Percentiles rank a stretch among this genome's conserved stretches.
phyloP scores from a whole-genome alignment of 768 basidiomycete species.

The Agrocybe chaxingu region DNA sequence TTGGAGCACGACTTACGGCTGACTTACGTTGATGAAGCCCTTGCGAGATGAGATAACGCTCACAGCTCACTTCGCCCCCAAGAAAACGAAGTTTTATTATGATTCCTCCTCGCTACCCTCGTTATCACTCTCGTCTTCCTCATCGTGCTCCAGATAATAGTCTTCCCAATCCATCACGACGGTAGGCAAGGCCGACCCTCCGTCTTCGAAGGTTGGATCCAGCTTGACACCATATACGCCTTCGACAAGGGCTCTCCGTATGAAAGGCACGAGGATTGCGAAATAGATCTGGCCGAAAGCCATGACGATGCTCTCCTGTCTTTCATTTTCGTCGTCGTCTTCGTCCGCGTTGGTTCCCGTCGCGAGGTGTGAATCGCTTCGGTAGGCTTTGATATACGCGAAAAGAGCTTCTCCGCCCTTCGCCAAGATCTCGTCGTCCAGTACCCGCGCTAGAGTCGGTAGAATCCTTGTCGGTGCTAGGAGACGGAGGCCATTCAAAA shows the following conservation, averaged over 20 bases:
- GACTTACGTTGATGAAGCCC: too few relatives aligned
- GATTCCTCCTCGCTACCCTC: constrained; percentile 8
- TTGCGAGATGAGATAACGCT: too few relatives aligned
- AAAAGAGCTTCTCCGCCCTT: constrained; percentile 43
- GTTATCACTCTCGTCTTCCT: constrained; percentile 9
- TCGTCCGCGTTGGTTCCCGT: constrained; percentile 10
- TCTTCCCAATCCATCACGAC: constrained; percentile 34
- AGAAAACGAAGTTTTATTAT: not conserved
- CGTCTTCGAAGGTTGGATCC: constrained; percentile 18
- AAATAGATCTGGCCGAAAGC: constrained; percentile 59
- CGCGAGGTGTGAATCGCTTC: constrained; percentile 2
- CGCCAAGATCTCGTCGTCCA: constrained; percentile 49
- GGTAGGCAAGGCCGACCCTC: constrained; percentile 17
- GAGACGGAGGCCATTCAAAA: constrained; percentile 78
- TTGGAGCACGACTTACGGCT: too few relatives aligned
- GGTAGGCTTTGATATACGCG: constrained; percentile 35
- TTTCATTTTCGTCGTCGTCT: constrained; percentile 17
- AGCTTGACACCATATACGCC: constrained; percentile 62
- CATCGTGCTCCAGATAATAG: constrained; percentile 18
- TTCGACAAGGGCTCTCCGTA: constrained; percentile 65
- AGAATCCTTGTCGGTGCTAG: constrained; percentile 70
- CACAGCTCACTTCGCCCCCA: too few relatives aligned
- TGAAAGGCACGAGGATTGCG: constrained; percentile 64
- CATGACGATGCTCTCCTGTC: constrained; percentile 32
- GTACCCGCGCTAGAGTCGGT: constrained; percentile 39